Evolutionary conservation across 331 rosid genomes (phyloP), one percentile per base, ranked within the genome.

Genomic region (Acacia concinna): DNA sequence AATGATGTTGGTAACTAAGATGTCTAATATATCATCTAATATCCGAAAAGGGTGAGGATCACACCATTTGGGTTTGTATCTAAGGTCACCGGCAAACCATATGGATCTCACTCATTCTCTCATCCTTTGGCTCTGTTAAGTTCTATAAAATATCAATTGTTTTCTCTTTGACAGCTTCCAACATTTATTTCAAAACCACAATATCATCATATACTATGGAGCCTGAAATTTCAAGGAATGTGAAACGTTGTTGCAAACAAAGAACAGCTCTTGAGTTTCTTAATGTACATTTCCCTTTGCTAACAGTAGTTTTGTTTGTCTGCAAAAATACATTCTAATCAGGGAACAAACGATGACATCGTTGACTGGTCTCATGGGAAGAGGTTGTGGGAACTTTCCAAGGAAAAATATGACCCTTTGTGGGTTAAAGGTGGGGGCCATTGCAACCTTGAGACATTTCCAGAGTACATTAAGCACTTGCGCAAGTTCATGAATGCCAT

Each of bases 401-500:
- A 90, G 84, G 97, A 91, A 78, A 90, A 91, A 68, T 91, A 82
- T 34, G 94, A 91, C 18, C 97, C 97, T 4, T 77, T 91, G 73
- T 91, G 94, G 97, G 92, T 91, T 70, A 88, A 91, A 83, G 97
- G 97, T 5, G 94, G 97, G 4, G 92, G 97, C 40, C 94, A 91
- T 44, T 91, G 97, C 87, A 90, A 91, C 91, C 91, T 91, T 0
- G 97, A 91, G 76, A 86, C 90, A 3, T 91, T 37, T 81, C 97
- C 97, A 0, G 94, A 91, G 86, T 91, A 88, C 87, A 88, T 90
- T 59, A 91, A 90, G 86, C 94, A 91, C 87, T 75, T 91, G 66
- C 94, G 94, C 82, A 91, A 87, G 85, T 91, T 89, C 89, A 35
- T 90, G 41, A 88, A 87, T 27, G 91, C 90, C 0, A 81, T 91